phyloP scores from a whole-genome alignment of 2,329 filamentous ascomycete species.

The Pseudophaeomoniella oleicola region DNA sequence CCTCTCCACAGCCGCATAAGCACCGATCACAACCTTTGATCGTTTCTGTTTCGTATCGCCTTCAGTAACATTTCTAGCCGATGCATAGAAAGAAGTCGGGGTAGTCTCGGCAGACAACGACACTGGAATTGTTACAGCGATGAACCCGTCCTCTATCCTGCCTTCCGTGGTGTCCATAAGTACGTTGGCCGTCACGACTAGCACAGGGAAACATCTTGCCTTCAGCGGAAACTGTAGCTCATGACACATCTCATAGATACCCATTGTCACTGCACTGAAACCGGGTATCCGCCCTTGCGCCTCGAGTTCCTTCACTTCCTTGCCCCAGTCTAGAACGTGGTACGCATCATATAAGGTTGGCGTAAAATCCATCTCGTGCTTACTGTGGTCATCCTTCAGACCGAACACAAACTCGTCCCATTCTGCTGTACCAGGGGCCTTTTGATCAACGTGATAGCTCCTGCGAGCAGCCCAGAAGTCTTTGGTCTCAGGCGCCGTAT shows the following conservation, averaged over 20 bases:
- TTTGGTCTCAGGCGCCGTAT: conserved; percentile 5
- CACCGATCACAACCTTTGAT: conserved; percentile 13
- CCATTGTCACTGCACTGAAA: conserved; percentile 5
- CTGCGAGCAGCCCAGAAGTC: conserved; percentile 27
- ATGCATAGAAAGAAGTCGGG: conserved; percentile 13
- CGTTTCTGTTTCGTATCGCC: conserved; percentile 11
- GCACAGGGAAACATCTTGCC: conserved; percentile 15
- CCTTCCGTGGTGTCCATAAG: conserved; percentile 3
- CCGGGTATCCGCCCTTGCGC: not conserved
- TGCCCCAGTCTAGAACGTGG: conserved; percentile 13
- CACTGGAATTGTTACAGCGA: conserved; percentile 17
- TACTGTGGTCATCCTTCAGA: conserved; percentile 21
- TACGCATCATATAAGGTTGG: conserved; percentile 18
- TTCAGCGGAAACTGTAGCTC: conserved; percentile 12
- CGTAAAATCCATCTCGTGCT: conserved; percentile 26
- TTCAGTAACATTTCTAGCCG: conserved; percentile 11
- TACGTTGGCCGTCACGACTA: conserved; percentile 13
- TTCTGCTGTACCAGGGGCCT: conserved; percentile 19
- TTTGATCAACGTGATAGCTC: conserved; percentile 18
- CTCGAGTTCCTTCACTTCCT: not conserved
- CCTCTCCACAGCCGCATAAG: conserved; percentile 11
- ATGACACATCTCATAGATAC: conserved; percentile 18
- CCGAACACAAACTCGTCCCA: conserved; percentile 23
- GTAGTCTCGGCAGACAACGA: conserved; percentile 7
- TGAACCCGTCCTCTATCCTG: conserved; percentile 11